A percentile compares a stretch with the other conserved stretches of the same genome.
These are phyloP conservation scores for Penicillium polonicum DNA, from an alignment of 2,329 filamentous ascomycete genomes.

Conservation along the genomic window DNA sequence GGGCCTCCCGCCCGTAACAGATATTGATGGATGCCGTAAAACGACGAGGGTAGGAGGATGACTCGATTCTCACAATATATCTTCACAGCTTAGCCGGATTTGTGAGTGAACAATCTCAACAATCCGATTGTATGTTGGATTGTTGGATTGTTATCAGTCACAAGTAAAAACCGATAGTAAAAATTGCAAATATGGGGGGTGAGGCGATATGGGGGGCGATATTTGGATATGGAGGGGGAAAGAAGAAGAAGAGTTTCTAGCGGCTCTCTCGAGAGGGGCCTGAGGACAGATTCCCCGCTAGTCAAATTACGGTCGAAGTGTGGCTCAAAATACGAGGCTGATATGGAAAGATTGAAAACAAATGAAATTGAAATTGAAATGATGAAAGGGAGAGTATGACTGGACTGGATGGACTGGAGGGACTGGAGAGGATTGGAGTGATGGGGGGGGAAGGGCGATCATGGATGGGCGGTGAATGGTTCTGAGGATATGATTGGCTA, in stretches of 20 bases:
- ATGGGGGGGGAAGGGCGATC: slow-evolving; percentile 11
- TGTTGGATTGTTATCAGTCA: not conserved
- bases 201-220: slow-evolving; percentile 3
- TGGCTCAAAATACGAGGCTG: slow-evolving; percentile 9
- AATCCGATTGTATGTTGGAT: not conserved
- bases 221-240: slow-evolving; percentile 7
- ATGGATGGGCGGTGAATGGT: slow-evolving; percentile 9
- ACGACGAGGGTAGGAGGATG: slow-evolving; percentile 4
- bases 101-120: not conserved
- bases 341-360: not conserved
- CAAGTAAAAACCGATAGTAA: not conserved
- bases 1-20: slow-evolving; percentile 38
- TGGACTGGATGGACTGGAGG: not conserved
- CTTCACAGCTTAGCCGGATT: not conserved
- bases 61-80: not conserved
- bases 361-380: not conserved
- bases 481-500: slow-evolving; percentile 11
- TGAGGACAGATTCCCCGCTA: slow-evolving; percentile 15
- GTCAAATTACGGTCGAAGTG: slow-evolving; percentile 8
- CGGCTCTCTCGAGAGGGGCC: slow-evolving; percentile 12
- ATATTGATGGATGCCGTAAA: slow-evolving; percentile 17
- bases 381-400: slow-evolving; percentile 4
- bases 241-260: slow-evolving; percentile 12
- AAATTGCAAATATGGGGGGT: not conserved
- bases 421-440: not conserved